phyloP scores from a whole-genome alignment of 2,329 filamentous ascomycete genomes.

The Diaporthe batatas region DNA sequence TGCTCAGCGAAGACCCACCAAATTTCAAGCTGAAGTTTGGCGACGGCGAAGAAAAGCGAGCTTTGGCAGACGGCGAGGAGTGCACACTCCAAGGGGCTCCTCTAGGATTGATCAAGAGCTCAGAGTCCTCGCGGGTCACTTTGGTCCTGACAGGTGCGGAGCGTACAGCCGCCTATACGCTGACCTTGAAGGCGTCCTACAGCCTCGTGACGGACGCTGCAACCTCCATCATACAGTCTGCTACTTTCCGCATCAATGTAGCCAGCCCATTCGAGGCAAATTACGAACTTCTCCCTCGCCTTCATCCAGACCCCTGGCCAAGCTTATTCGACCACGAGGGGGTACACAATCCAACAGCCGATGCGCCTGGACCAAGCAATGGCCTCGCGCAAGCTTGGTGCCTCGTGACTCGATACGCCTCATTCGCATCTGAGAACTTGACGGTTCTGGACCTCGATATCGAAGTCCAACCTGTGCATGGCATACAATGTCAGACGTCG shows the following conservation, averaged over 20 bases:
- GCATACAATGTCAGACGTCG: conserved; percentile 68
- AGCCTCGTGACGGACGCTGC: conserved; percentile 82
- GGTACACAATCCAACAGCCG: conserved; percentile 50
- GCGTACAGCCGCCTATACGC: conserved; percentile 69
- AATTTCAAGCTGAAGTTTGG: conserved; percentile 57
- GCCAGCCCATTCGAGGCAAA: conserved; percentile 91
- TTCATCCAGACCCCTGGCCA: conserved; percentile 86
- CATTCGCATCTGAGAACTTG: conserved; percentile 81
- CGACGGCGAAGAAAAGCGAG: conserved; percentile 52
- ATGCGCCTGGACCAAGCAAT: conserved; percentile 43
- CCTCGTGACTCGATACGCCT: conserved; percentile 79
- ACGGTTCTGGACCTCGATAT: conserved; percentile 71
- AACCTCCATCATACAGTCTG: conserved; percentile 82
- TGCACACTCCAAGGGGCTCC: conserved; percentile 57
- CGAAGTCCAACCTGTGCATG: conserved; percentile 65
- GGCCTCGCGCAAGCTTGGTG: conserved; percentile 88
- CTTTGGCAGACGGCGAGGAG: conserved; percentile 49
- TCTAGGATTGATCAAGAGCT: conserved; percentile 63
- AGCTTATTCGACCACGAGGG: conserved; percentile 80
- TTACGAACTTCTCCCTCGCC: conserved; percentile 85
- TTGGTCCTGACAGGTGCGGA: conserved; percentile 65
- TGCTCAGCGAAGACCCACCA: conserved; percentile 72
- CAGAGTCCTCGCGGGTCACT: conserved; percentile 57
- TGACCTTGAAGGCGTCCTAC: conserved; percentile 83
- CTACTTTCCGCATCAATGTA: conserved; percentile 77